Evolutionary conservation across 2,329 filamentous ascomycete species (phyloP).

Genomic region (Colletotrichum melonis): DNA sequence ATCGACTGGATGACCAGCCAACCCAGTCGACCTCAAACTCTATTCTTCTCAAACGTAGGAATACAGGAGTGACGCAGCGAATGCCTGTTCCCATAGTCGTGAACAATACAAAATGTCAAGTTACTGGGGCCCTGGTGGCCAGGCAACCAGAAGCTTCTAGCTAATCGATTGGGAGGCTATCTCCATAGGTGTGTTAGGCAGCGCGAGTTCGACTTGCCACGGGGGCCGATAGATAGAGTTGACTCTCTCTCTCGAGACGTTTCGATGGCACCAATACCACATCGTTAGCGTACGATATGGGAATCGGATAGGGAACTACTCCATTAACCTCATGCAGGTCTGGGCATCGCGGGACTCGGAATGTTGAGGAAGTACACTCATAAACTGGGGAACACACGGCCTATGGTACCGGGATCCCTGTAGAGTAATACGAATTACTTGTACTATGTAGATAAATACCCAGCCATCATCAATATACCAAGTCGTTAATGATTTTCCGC

Average conservation of each 20-base stretch:
- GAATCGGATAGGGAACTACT: background rate
- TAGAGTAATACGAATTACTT: background rate
- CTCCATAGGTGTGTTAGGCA: too few species aligned
- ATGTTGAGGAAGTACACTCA: background rate
- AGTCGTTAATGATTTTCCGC: background rate
- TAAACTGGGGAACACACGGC: background rate
- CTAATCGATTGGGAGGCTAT: too few species aligned
- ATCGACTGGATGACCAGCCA: background rate
- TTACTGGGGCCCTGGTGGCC: too few species aligned
- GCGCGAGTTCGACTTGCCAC: too few species aligned
- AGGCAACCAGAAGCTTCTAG: too few species aligned
- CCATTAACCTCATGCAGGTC: rapidly evolving
- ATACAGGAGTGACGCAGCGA: too few species aligned
- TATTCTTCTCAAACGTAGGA: background rate
- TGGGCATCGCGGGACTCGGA: background rate
- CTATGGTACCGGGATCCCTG: background rate
- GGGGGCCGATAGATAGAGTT: too few species aligned
- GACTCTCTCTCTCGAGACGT: background rate
- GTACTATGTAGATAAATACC: background rate
- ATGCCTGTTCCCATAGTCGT: too few species aligned
- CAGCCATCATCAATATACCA: background rate
- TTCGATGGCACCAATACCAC: background rate
- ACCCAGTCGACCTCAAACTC: background rate
- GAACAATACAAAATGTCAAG: too few species aligned
- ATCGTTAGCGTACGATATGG: too few species aligned